Evolutionary conservation across 106 monocot genomes (phyloP).

Genomic region (Allium cepa): DNA sequence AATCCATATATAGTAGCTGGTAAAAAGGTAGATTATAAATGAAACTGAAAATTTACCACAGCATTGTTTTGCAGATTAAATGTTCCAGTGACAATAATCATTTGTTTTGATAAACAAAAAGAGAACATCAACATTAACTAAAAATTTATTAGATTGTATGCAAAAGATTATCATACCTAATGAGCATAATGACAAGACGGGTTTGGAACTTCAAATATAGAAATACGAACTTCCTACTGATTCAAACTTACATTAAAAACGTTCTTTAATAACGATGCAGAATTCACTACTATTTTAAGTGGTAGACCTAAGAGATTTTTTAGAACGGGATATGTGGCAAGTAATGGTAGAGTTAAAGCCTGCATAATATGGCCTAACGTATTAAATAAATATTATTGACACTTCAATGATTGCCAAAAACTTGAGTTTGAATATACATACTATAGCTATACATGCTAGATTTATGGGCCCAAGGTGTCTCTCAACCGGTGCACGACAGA

Average conservation of each 20-base stretch:
- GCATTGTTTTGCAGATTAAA: constrained; percentile 73
- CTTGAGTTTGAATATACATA: constrained; percentile 18
- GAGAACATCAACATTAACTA: no score
- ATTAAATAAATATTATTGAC: background rate
- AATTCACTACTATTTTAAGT: constrained; percentile 38
- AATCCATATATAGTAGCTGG: no score
- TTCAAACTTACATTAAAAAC: constrained; percentile 53
- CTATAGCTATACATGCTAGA: no score
- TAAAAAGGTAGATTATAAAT: background rate
- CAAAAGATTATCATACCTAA: no score
- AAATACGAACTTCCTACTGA: background rate
- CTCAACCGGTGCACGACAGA: no score
- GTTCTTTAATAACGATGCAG: constrained; percentile 61
- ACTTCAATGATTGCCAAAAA: background rate
- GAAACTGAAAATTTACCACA: constrained; percentile 37
- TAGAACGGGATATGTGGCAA: constrained; percentile 51
- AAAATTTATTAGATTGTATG: no score
- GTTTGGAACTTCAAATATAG: no score
- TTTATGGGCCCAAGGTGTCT: no score
- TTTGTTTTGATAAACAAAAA: background rate
- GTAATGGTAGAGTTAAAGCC: constrained; percentile 45
- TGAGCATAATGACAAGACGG: no score
- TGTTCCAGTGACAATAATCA: constrained; percentile 35
- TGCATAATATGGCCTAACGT: constrained; percentile 17
- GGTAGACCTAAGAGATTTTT: constrained; percentile 39